Percentiles rank a stretch among this genome's conserved stretches.
Conservation (phyloP, 176 grass and related monocot genomes). For the Cymbopogon citratus region DNA sequence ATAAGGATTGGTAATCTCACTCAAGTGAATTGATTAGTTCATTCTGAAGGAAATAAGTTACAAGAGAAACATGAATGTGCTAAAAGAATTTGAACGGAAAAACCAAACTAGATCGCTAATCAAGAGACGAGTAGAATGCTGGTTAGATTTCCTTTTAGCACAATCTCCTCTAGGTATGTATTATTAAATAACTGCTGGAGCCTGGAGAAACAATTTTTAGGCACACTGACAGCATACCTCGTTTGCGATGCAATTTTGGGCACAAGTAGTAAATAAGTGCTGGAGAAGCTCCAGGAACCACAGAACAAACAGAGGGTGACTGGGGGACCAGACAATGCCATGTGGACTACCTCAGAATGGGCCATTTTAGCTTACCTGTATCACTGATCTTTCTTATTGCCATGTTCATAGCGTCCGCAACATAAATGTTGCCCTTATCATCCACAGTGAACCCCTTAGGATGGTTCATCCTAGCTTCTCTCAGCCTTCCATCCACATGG, state of each 20-base stretch:
- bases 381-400: constrained; percentile 96
- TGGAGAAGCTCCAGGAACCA: constrained; percentile 12
- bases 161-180: neutral
- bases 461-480: constrained; percentile 83
- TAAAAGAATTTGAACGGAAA: neutral
- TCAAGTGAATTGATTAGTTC: too few species aligned
- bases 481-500: constrained; percentile 74
- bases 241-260: constrained; percentile 7
- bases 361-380: constrained; percentile 57
- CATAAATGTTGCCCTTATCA: constrained; percentile 86
- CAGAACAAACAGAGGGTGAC: constrained; percentile 27
- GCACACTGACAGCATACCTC: neutral
- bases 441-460: constrained; percentile 88
- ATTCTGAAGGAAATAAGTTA: neutral
- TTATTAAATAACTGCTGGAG: neutral
- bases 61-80: neutral
- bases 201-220: neutral
- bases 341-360: neutral
- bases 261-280: neutral
- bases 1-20: neutral
- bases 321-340: constrained; percentile 17
- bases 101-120: neutral
- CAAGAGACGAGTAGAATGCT: neutral
- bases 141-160: neutral
- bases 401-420: constrained; percentile 97